phyloP scores from a whole-genome alignment of 2,329 filamentous ascomycete genomes.

The Diplodia corticola region DNA sequence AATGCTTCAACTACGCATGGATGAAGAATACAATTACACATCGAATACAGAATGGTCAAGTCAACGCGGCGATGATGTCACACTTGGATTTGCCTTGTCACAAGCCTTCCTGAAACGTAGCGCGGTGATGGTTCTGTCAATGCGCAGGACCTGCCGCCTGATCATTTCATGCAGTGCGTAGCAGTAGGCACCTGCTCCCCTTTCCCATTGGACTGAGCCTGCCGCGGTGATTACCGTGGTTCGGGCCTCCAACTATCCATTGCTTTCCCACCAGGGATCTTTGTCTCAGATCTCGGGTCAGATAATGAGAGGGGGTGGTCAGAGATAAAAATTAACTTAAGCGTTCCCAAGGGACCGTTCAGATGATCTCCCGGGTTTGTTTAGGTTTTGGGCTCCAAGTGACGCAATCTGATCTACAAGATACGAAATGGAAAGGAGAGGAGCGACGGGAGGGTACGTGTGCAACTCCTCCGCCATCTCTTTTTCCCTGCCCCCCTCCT shows the following conservation, averaged over 20 bases:
- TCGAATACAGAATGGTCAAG: not conserved
- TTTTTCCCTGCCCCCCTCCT: no score
- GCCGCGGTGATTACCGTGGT: not conserved
- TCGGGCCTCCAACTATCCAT: not conserved
- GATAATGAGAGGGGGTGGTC: not conserved
- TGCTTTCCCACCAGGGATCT: not conserved
- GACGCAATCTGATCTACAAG: slow-evolving; percentile 17
- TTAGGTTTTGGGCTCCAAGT: not conserved
- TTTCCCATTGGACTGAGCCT: not conserved
- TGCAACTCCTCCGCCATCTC: not conserved
- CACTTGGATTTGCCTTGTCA: not conserved
- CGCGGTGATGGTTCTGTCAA: not conserved
- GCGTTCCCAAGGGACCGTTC: not conserved
- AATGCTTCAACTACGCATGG: not conserved
- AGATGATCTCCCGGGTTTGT: not conserved
- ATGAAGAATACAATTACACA: not conserved
- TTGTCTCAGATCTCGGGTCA: not conserved
- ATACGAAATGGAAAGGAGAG: not conserved
- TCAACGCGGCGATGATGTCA: not conserved
- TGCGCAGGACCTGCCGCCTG: not conserved
- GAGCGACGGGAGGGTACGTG: not conserved
- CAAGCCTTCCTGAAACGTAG: not conserved
- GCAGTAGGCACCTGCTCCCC: not conserved
- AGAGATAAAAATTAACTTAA: not conserved
- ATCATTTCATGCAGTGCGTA: not conserved